A percentile compares a stretch with the other conserved stretches of the same genome.
Evolutionary conservation across 176 grass and related monocot genomes (phyloP).

Genomic region (Carex pumila): DNA sequence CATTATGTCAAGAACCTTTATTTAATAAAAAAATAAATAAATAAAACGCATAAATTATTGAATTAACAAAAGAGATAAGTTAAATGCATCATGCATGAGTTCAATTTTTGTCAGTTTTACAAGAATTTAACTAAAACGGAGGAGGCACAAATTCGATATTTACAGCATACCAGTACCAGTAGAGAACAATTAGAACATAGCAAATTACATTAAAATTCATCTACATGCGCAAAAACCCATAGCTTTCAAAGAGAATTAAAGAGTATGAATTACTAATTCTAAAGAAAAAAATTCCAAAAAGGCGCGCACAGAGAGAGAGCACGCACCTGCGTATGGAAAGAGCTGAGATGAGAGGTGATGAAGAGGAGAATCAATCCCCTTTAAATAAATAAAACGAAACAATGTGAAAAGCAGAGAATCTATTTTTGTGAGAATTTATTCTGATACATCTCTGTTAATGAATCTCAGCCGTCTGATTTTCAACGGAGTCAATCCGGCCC

Average conservation of each 20-base stretch:
- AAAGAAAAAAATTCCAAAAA: neutral
- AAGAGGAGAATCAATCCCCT: constrained; percentile 22
- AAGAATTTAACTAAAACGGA: neutral
- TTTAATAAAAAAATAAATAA: neutral
- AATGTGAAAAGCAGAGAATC: neutral
- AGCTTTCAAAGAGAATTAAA: neutral
- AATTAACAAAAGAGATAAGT: neutral
- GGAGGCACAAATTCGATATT: neutral
- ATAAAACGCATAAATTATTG: neutral
- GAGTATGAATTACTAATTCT: neutral
- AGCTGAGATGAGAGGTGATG: neutral
- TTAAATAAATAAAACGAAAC: neutral
- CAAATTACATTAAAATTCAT: neutral
- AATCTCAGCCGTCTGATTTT: no score
- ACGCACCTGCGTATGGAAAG: constrained; percentile 1
- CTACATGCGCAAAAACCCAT: no score
- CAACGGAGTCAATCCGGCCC: no score
- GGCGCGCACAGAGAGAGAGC: neutral
- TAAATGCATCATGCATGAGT: neutral
- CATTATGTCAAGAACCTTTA: constrained; percentile 22
- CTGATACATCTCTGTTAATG: no score
- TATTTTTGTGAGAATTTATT: neutral
- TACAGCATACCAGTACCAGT: neutral
- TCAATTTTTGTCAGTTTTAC: neutral
- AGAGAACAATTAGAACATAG: neutral